These are phyloP conservation scores for Porogramme epimiltina DNA, from an alignment of 1,284 basidiomycete species.

Conservation along the genomic window DNA sequence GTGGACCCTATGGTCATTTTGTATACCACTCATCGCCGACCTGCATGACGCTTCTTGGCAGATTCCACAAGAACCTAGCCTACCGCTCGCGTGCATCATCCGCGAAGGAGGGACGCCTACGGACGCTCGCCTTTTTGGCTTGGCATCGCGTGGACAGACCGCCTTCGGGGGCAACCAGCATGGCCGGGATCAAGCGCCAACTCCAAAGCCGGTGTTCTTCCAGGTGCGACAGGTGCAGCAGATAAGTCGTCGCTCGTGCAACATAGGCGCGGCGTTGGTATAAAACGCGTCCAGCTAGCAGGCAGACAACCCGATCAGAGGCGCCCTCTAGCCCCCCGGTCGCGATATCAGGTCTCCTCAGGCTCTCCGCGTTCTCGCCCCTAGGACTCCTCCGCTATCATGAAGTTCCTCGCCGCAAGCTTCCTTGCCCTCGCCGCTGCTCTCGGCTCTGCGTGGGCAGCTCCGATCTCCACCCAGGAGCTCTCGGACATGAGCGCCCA, in stretches of 20 bases:
- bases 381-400: not conserved
- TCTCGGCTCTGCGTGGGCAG: constrained; percentile 4
- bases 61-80: no score
- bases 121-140: not conserved
- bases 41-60: not conserved
- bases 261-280: no score
- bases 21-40: no score
- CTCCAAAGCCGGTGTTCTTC: not conserved
- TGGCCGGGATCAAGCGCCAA: not conserved
- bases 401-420: constrained; percentile 8
- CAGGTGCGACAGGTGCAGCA: not conserved
- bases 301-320: no score
- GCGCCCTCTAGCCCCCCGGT: not conserved
- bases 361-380: not conserved
- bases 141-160: not conserved
- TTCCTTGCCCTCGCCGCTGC: constrained; percentile 5
- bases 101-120: no score
- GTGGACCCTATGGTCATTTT: no score
- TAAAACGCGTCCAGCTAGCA: not conserved
- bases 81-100: not conserved
- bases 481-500: constrained; percentile 37
- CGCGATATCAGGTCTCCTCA: not conserved
- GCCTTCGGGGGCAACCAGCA: not conserved
- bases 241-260: not conserved
- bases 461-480: constrained; percentile 24